These are phyloP conservation scores for Hyphopichia wangnamkhiaoensis DNA, from an alignment of 1,139 yeast species.

Conservation along the genomic window DNA sequence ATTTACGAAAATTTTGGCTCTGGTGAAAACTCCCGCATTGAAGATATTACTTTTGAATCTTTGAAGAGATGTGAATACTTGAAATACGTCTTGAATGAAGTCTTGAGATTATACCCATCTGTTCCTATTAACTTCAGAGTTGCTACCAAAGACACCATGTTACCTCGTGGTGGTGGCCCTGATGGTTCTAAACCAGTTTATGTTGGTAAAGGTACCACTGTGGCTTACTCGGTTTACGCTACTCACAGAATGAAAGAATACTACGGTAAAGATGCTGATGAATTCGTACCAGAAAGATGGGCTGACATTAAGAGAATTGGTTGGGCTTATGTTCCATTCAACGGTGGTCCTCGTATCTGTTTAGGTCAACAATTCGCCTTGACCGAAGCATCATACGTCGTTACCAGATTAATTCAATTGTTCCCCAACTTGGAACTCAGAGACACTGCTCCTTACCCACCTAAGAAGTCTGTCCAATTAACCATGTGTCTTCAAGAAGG, in stretches of 20 bases:
- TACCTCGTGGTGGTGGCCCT: conserved; percentile 56
- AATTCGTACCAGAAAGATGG: conserved; percentile 57
- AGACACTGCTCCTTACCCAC: conserved; percentile 29
- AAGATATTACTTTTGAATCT: conserved; percentile 46
- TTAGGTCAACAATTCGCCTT: conserved; percentile 50
- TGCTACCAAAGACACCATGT: conserved; percentile 45
- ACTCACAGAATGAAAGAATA: conserved; percentile 46
- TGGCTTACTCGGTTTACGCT: conserved; percentile 44
- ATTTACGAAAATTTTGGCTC: conserved; percentile 35
- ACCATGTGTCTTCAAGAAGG: conserved; percentile 37
- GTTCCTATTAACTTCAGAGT: conserved; percentile 55
- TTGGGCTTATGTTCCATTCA: conserved; percentile 47
- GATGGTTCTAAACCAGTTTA: conserved; percentile 43
- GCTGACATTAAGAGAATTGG: conserved; percentile 34
- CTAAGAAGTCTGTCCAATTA: conserved; percentile 33
- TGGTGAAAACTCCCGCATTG: conserved; percentile 30
- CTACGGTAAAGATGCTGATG: conserved; percentile 52
- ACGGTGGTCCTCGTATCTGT: conserved; percentile 47
- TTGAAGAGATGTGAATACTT: conserved; percentile 52
- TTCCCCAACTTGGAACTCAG: conserved; percentile 21
- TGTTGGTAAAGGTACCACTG: conserved; percentile 47
- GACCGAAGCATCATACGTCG: conserved; percentile 41
- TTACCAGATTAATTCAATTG: conserved; percentile 24
- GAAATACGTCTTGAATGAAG: conserved; percentile 50
- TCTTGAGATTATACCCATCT: conserved; percentile 54